These are phyloP conservation scores for Apocynum venetum DNA, from an alignment of 257 asterid species.

Conservation along the genomic window DNA sequence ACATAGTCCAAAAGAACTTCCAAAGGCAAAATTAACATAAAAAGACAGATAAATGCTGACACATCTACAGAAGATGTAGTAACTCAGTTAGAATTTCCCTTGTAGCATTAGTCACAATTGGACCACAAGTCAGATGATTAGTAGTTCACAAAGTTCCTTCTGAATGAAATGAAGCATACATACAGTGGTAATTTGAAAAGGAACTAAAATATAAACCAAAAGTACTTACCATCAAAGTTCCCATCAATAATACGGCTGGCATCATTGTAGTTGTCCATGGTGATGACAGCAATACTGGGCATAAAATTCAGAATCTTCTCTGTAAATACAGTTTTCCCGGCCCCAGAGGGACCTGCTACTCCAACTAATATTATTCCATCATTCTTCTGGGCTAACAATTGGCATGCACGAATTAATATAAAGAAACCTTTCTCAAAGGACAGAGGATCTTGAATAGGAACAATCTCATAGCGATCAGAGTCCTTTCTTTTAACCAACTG, in stretches of 20 bases:
- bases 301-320: slow-evolving; percentile 81
- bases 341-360: slow-evolving; percentile 97
- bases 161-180: not conserved
- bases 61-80: not conserved
- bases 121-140: not conserved
- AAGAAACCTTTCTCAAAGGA: slow-evolving; percentile 97
- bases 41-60: not conserved
- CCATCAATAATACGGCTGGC: slow-evolving; percentile 86
- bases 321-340: slow-evolving; percentile 87
- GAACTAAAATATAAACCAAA: not conserved
- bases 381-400: slow-evolving; percentile 84
- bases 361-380: slow-evolving; percentile 82
- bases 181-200: not conserved
- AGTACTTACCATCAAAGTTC: slow-evolving; percentile 71
- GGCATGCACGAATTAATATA: slow-evolving; percentile 81
- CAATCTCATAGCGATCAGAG: slow-evolving; percentile 76
- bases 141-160: not conserved
- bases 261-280: slow-evolving; percentile 94
- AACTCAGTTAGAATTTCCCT: not conserved
- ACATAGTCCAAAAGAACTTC: not conserved
- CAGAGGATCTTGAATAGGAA: slow-evolving; percentile 64
- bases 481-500: slow-evolving; percentile 74
- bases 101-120: not conserved
- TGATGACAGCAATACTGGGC: slow-evolving; percentile 83
- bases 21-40: not conserved